These are phyloP conservation scores for Trichoderma aggressivum DNA, from an alignment of 2,329 filamentous ascomycete genomes.

Conservation along the genomic window DNA sequence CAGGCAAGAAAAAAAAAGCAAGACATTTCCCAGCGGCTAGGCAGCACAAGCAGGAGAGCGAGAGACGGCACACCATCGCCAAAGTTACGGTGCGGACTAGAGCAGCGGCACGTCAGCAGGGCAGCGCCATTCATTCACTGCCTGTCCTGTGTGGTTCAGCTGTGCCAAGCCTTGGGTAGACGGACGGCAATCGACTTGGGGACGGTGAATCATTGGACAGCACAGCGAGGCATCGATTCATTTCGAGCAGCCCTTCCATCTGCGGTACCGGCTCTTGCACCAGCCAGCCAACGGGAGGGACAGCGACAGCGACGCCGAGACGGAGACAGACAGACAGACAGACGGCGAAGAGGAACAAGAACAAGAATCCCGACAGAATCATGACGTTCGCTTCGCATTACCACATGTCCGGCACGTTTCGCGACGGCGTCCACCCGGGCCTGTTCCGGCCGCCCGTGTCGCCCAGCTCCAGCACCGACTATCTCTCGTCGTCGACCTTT, in stretches of 20 bases:
- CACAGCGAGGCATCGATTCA: not conserved
- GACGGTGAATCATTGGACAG: not conserved
- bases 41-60: not conserved
- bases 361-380: not conserved
- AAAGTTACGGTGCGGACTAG: not conserved
- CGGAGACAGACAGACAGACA: not conserved
- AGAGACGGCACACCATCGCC: not conserved
- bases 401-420: conserved; percentile 37
- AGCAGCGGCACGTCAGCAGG: conserved; percentile 11
- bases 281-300: not conserved
- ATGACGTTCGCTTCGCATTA: conserved; percentile 33
- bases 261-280: not conserved
- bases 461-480: conserved; percentile 39
- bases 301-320: not conserved
- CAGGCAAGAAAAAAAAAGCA: not conserved
- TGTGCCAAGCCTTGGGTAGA: not conserved
- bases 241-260: conserved; percentile 2
- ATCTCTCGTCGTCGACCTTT: conserved; percentile 33
- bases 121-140: conserved; percentile 2
- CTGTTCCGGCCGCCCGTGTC: conserved; percentile 47
- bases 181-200: not conserved
- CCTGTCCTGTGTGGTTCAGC: not conserved
- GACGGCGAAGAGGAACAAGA: not conserved
- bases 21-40: not conserved
- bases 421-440: conserved; percentile 42